A percentile compares a stretch with the other conserved stretches of the same genome.
Evolutionary conservation across 805 yeast genomes (phyloP).

Genomic region (Sugiyamaella mastotermitis): DNA sequence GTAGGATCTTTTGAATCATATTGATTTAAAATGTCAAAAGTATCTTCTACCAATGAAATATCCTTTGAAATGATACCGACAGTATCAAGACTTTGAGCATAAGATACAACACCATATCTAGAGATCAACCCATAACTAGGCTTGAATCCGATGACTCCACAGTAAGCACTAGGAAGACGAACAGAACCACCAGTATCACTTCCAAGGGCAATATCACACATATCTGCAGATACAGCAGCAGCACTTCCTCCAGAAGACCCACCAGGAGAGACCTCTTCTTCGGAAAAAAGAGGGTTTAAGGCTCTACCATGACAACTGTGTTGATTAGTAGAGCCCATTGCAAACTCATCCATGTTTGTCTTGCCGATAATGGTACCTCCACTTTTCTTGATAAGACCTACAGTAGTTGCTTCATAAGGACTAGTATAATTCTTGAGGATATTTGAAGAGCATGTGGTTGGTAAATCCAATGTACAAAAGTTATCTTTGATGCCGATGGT

Average conservation of each 20-base stretch:
- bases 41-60: constrained; percentile 39
- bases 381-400: constrained; percentile 41
- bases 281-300: constrained; percentile 38
- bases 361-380: constrained; percentile 64
- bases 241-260: constrained; percentile 98
- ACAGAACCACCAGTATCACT: constrained; percentile 98
- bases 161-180: constrained; percentile 83
- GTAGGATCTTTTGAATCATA: constrained; percentile 81
- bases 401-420: constrained; percentile 80
- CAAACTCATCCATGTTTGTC: constrained; percentile 93
- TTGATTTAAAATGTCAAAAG: constrained; percentile 50
- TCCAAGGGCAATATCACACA: constrained; percentile 75
- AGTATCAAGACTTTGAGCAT: constrained; percentile 92
- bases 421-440: constrained; percentile 54
- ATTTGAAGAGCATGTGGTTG: constrained; percentile 76
- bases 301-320: constrained; percentile 30
- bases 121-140: constrained; percentile 92
- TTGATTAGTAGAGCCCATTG: constrained; percentile 67
- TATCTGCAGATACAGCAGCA: constrained; percentile 72
- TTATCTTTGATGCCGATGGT: constrained; percentile 70
- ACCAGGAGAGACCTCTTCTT: constrained; percentile 51
- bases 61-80: constrained; percentile 73
- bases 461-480: constrained; percentile 55
- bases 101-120: constrained; percentile 85
- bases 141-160: constrained; percentile 81